These are phyloP conservation scores for Oryza australiensis DNA, from an alignment of 176 grass and related monocot genomes.

Conservation along the genomic window DNA sequence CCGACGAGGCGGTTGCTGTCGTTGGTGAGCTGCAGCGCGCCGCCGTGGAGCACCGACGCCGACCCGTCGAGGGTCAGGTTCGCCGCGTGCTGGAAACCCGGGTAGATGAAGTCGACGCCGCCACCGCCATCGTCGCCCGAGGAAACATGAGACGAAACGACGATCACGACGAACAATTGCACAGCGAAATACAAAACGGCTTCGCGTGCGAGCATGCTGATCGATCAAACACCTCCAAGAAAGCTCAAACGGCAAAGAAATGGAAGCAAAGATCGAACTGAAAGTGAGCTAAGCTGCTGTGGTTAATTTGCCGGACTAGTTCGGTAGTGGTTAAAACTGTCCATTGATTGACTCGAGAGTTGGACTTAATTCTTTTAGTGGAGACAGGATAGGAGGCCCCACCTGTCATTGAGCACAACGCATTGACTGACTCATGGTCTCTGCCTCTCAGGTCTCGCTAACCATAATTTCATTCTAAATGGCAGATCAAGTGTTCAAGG, in stretches of 20 bases:
- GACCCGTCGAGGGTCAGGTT: constrained; percentile 42
- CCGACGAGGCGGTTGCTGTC: constrained; percentile 29
- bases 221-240: not conserved
- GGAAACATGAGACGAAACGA: not conserved
- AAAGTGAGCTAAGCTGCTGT: not conserved
- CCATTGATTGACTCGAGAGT: not conserved
- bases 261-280: not conserved
- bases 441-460: not conserved
- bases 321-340: not conserved
- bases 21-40: constrained; percentile 55
- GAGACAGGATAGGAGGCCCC: not conserved
- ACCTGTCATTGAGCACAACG: not conserved
- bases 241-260: not conserved
- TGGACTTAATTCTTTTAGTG: not conserved
- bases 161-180: constrained; percentile 17
- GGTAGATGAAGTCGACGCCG: constrained; percentile 38
- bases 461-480: not conserved
- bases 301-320: not conserved
- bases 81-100: constrained; percentile 39
- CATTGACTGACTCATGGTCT: not conserved
- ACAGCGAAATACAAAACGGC: not conserved
- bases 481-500: not conserved
- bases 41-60: constrained; percentile 27
- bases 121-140: not conserved
- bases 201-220: not conserved